Base-by-base conservation (phyloP, 768 basidiomycete genomes). In the Naematelia aurantialba region DNA sequence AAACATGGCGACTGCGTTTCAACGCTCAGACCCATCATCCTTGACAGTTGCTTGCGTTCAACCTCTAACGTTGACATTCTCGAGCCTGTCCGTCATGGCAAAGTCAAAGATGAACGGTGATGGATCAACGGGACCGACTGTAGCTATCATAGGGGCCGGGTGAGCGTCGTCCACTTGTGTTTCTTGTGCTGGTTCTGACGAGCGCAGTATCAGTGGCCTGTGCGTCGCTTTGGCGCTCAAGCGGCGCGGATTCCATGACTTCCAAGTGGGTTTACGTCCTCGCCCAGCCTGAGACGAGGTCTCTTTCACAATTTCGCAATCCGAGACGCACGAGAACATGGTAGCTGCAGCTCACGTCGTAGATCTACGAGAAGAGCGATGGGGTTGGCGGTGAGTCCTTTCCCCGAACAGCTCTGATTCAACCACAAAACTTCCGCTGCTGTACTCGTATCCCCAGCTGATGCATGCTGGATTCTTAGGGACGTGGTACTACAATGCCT, bases 81-180 rank as follows among this genome's bases (percentile, higher is more conserved):
- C n/a, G n/a, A n/a, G 17, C 34, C 17, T 39, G 34, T 39, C 34
- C 34, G 8, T 39, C 34, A 39, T 39, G 34, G 17, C 34, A 39
- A 39, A 39, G 34, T 39, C 34, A 8, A 8, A 39, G 34, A 39
- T 17, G 17, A 17, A 8, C 17, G 34, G 17, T 17, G 34, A 17
- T 8, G 8, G 8, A 17, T 39, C 34, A 39, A 17, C 8, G 8
- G 34, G 34, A 39, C 34, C 34, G 11, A 44, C 56, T 2, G 50
- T 67, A 4, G 65, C 59, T 12, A 67, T 67, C 52, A 60, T 67
- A 21, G 65, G 65, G 10, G 61, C 65, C 17, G 65, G 65, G 65
- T 63, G 27, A 56, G 60, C 44, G 13, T 5, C 13, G 13, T 46
- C 13, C 45, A 14, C 13, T 46, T 21, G 3, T 27, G 21, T 25